Percentiles rank a stretch among this genome's conserved stretches.
These are phyloP conservation scores for Garcia nutans DNA, from an alignment of 345 rosid genomes.

Conservation along the genomic window DNA sequence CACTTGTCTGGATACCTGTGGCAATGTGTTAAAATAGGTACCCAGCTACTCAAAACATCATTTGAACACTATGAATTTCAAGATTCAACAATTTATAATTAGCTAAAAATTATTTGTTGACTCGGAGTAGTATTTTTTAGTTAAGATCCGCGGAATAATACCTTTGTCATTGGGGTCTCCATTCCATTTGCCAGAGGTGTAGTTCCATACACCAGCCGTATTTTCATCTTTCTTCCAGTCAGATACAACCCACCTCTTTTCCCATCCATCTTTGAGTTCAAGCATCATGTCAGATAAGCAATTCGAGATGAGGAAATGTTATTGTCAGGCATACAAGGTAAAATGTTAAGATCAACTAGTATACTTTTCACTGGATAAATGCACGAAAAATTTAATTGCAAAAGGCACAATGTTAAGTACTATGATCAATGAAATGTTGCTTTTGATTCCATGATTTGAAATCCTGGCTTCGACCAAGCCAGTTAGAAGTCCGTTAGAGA, in stretches of 20 bases:
- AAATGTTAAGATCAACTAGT: not conserved
- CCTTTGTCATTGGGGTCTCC: conserved; percentile 92
- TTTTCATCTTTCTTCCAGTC: conserved; percentile 94
- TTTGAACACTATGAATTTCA: not conserved
- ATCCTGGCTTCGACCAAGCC: not conserved
- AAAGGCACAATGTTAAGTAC: not conserved
- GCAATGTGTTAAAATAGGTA: conserved; percentile 1
- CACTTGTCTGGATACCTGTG: conserved; percentile 95
- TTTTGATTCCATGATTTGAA: no score
- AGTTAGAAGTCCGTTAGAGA: not conserved
- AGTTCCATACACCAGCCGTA: conserved; percentile 87
- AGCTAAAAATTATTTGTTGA: not conserved
- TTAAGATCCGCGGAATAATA: conserved; percentile 15
- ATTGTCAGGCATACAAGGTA: not conserved
- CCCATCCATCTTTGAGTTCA: conserved; percentile 78
- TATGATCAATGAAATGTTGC: no score
- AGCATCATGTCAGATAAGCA: not conserved
- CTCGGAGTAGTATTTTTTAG: not conserved
- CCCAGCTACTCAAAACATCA: not conserved
- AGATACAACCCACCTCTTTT: conserved; percentile 79
- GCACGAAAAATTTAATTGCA: no score
- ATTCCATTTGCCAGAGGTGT: conserved; percentile 89
- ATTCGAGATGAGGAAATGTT: not conserved
- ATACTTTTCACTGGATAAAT: not conserved
- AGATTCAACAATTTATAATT: no score